Percentiles rank a stretch among this genome's conserved stretches.
Conservation (phyloP, 164 flowering plant species). For the Stephania japonica region DNA sequence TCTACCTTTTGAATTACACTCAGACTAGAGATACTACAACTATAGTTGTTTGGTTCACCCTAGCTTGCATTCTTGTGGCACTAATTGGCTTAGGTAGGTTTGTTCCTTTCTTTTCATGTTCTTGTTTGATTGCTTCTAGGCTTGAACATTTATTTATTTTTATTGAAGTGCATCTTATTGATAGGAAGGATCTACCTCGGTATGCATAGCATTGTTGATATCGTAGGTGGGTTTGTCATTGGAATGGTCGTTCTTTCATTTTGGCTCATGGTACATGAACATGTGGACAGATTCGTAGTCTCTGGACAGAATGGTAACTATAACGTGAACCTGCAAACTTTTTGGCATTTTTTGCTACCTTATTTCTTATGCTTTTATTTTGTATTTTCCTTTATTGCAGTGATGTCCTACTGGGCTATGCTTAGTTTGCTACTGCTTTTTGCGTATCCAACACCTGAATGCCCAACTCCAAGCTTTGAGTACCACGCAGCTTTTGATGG, state of each 20-base stretch:
- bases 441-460: constrained; percentile 98
- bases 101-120: background rate
- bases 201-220: constrained; percentile 89
- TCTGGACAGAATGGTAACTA: constrained; percentile 80
- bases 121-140: background rate
- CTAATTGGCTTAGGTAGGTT: constrained; percentile 66
- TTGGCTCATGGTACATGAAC: constrained; percentile 63
- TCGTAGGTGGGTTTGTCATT: constrained; percentile 61
- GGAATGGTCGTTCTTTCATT: constrained; percentile 63
- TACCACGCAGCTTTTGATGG: constrained; percentile 91
- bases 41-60: constrained; percentile 29
- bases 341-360: background rate
- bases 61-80: constrained; percentile 50
- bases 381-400: constrained; percentile 43
- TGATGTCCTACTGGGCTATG: constrained; percentile 67
- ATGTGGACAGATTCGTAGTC: constrained; percentile 58
- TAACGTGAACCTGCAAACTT: background rate
- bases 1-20: constrained; percentile 39
- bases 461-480: constrained; percentile 97
- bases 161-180: constrained; percentile 24
- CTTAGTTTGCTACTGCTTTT: constrained; percentile 81
- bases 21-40: constrained; percentile 23
- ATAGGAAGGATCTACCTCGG: constrained; percentile 97
- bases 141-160: background rate
- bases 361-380: background rate